Evolutionary conservation across 2,329 filamentous ascomycete species (phyloP).

Genomic region (Phaeophleospora eucalypticola): DNA sequence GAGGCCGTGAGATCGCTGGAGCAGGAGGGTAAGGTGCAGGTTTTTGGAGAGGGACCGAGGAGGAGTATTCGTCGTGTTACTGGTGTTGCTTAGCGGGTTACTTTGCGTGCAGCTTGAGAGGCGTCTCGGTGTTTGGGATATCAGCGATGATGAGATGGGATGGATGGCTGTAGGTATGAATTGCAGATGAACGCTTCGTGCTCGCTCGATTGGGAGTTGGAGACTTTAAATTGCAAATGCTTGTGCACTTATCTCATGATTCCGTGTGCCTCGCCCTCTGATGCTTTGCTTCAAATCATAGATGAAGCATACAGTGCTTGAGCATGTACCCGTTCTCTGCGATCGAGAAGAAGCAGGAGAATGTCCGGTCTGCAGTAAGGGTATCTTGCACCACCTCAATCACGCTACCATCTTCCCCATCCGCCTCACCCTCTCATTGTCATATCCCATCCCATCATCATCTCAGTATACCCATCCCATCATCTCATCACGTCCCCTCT

Average conservation of each 20-base stretch:
- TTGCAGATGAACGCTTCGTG: neutral
- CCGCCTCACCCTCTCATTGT: no score
- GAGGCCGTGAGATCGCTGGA: conserved; percentile 78
- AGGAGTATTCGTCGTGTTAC: conserved; percentile 75
- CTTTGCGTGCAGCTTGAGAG: neutral
- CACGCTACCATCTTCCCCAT: no score
- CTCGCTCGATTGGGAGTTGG: neutral
- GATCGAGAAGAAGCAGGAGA: no score
- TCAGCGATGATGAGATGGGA: neutral
- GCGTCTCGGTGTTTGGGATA: no score
- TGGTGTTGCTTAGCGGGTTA: conserved; percentile 36
- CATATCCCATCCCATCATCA: conserved; percentile 5
- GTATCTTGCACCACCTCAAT: no score
- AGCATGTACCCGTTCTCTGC: no score
- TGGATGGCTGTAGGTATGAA: neutral
- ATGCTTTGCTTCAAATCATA: no score
- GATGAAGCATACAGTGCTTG: no score
- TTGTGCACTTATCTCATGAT: neutral
- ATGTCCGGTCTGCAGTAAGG: no score
- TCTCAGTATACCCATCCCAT: neutral
- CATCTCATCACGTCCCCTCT: neutral
- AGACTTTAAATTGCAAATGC: conserved; percentile 1
- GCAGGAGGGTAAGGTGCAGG: conserved; percentile 74
- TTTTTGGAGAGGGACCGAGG: conserved; percentile 79
- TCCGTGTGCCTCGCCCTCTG: no score